phyloP scores from a whole-genome alignment of 2,329 filamentous ascomycete species.

The Penicillium italicum region DNA sequence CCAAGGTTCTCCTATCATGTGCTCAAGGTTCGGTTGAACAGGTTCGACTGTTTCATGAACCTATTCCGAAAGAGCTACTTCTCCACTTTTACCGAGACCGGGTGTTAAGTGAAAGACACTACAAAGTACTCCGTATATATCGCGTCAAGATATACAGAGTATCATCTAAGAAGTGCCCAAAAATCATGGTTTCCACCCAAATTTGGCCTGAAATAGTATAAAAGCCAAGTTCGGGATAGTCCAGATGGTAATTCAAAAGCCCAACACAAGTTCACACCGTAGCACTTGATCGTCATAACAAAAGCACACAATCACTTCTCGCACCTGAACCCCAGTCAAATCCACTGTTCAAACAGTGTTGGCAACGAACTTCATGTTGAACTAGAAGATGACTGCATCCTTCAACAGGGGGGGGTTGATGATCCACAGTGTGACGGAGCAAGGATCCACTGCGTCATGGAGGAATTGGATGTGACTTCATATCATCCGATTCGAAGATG shows the following conservation, averaged over 20 bases:
- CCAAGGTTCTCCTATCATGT: not conserved
- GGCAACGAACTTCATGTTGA: not conserved
- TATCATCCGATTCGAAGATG: constrained; percentile 12
- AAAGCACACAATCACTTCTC: not conserved
- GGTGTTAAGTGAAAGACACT: not conserved
- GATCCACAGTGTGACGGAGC: constrained; percentile 3
- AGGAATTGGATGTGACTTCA: constrained; percentile 7
- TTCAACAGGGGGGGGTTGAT: constrained; percentile 1
- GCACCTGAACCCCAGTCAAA: not conserved
- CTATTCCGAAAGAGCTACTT: not conserved
- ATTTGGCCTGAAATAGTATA: not conserved
- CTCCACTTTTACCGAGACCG: not conserved
- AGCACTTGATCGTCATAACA: not conserved
- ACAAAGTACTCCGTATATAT: no score
- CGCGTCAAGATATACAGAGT: no score
- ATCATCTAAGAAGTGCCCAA: no score
- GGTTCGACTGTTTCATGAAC: not conserved
- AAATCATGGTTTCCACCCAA: not conserved
- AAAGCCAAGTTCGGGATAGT: not conserved
- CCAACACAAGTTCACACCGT: not conserved
- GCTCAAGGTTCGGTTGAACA: not conserved
- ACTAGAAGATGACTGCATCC: constrained; percentile 8
- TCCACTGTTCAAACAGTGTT: not conserved
- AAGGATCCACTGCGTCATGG: constrained; percentile 2
- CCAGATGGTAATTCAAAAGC: not conserved